Conservation (phyloP, 805 yeast species). For the Brettanomyces anomalus region DNA sequence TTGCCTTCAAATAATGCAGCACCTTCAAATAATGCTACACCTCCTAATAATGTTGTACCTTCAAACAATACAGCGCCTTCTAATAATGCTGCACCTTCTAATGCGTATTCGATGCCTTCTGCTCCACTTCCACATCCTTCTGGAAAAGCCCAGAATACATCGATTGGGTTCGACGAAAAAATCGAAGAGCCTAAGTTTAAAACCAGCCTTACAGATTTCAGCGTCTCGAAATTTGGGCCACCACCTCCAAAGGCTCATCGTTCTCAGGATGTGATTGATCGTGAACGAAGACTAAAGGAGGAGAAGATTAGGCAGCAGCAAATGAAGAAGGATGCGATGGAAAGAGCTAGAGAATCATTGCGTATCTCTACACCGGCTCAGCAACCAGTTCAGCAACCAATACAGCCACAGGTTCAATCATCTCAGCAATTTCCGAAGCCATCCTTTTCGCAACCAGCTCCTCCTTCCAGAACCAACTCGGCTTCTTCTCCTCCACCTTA, state of each 20-base stretch:
- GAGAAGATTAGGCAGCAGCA: conserved; percentile 17
- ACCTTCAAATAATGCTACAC: too few relatives aligned
- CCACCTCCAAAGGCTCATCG: conserved; percentile 36
- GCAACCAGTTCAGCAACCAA: neutral
- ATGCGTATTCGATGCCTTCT: too few relatives aligned
- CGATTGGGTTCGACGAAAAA: conserved; percentile 8
- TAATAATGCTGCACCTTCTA: too few relatives aligned
- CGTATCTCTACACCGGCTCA: neutral
- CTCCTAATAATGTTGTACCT: too few relatives aligned
- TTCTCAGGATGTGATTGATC: conserved; percentile 16
- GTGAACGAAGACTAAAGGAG: conserved; percentile 16
- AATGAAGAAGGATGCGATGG: conserved; percentile 21
- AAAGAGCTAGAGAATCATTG: conserved; percentile 14
- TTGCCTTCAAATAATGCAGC: too few relatives aligned
- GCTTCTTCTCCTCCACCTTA: neutral
- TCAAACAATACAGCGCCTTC: too few relatives aligned
- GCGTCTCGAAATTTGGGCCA: conserved; percentile 31
- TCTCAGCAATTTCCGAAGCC: neutral
- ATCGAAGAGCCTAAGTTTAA: conserved; percentile 22
- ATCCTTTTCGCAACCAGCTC: neutral
- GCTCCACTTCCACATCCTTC: too few relatives aligned
- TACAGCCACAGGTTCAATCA: neutral
- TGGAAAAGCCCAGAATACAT: neutral
- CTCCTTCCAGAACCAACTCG: conserved; percentile 1
- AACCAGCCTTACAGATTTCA: conserved; percentile 25